Conservation (phyloP, 345 rosid species). For the Theobroma cacao region DNA sequence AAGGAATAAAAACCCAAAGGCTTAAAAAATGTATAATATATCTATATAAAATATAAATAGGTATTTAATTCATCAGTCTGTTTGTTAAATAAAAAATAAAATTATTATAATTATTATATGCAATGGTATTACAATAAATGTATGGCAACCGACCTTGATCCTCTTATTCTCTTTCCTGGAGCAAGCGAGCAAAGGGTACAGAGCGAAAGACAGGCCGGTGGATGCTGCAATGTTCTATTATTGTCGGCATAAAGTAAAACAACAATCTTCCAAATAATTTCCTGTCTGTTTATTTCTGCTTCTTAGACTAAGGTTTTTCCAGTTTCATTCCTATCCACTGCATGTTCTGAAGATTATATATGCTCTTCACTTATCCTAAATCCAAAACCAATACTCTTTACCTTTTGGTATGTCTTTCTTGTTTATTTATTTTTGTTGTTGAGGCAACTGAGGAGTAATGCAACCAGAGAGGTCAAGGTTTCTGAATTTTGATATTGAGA, state of each 20-base stretch:
- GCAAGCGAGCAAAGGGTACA: no score
- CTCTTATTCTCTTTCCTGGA: neutral
- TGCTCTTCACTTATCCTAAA: neutral
- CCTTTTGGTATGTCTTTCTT: no score
- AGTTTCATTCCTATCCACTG: neutral
- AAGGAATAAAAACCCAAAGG: no score
- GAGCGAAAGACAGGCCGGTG: neutral
- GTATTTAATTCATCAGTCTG: neutral
- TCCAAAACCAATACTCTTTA: neutral
- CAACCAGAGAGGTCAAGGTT: no score
- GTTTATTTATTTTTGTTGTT: no score
- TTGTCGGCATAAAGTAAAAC: neutral
- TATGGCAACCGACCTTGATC: neutral
- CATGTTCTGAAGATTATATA: neutral
- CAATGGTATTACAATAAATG: neutral
- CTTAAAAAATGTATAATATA: neutral
- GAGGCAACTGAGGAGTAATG: no score
- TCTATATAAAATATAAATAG: neutral
- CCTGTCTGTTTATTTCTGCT: neutral
- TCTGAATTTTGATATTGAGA: no score
- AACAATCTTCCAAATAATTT: neutral
- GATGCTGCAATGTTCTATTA: neutral
- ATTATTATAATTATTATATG: neutral
- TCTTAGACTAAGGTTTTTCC: neutral
- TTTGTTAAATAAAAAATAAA: neutral